phyloP scores from a whole-genome alignment of 306 rosid genomes.

The Trifolium fragiferum region DNA sequence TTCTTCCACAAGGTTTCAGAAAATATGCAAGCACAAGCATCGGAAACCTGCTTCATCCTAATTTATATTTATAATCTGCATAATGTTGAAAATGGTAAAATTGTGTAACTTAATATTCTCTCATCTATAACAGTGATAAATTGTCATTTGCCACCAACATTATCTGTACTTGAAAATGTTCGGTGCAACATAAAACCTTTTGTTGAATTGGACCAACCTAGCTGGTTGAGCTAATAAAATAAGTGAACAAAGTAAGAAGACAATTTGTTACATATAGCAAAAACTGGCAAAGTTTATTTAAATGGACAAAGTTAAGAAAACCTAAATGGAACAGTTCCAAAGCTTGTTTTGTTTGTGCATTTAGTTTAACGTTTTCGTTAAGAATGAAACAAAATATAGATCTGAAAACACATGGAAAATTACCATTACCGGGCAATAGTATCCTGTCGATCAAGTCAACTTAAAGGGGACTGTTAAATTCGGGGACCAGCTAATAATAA shows the following conservation, averaged over 20 bases:
- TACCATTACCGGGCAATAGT: background rate
- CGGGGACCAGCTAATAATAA: constrained; percentile 26
- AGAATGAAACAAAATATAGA: constrained; percentile 17
- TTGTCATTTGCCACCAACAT: background rate
- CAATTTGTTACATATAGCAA: background rate
- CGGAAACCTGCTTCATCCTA: background rate
- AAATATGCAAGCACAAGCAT: constrained; percentile 5
- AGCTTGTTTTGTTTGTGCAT: background rate
- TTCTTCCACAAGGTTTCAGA: constrained; percentile 13
- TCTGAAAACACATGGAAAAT: background rate
- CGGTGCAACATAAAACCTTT: background rate
- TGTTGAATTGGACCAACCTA: constrained; percentile 9
- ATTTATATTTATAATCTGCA: constrained; percentile 6
- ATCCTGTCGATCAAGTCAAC: constrained; percentile 21
- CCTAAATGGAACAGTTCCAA: constrained; percentile 1
- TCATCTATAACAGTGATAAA: background rate
- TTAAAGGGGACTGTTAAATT: constrained; percentile 28
- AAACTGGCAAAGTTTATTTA: constrained; percentile 3
- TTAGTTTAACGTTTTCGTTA: background rate
- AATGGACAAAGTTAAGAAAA: constrained; percentile 5
- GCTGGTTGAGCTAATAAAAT: constrained; percentile 6
- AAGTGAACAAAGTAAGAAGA: constrained; percentile 1
- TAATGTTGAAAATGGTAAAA: constrained; percentile 17
- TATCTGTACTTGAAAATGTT: constrained; percentile 7
- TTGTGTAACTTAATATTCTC: background rate